Conservation (phyloP, 345 rosid genomes). For the Sisymbrium altissimum region DNA sequence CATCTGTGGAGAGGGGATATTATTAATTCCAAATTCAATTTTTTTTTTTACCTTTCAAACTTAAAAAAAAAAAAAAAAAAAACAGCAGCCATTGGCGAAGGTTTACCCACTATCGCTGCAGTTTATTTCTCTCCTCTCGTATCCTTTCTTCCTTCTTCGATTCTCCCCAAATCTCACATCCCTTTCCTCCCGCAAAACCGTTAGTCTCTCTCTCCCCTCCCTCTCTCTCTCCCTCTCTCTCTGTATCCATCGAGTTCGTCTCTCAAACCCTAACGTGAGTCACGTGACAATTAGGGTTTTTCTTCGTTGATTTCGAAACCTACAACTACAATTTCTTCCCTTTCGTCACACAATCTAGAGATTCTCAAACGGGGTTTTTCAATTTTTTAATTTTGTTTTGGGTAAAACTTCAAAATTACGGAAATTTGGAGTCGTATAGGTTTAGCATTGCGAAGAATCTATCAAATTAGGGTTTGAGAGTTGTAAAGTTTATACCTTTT, state of each 20-base stretch:
- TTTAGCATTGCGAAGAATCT: background rate
- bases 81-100: constrained; percentile 28
- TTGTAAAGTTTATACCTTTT: background rate
- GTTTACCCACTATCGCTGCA: constrained; percentile 32
- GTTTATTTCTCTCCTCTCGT: constrained; percentile 12
- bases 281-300: constrained; percentile 29
- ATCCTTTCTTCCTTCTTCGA: constrained; percentile 5
- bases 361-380: background rate
- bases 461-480: background rate
- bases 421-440: background rate
- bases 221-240: constrained; percentile 4
- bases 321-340: background rate
- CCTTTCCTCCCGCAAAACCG: background rate
- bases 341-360: no score
- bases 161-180: constrained; percentile 3
- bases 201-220: background rate
- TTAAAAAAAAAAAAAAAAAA: background rate
- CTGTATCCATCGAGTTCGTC: background rate
- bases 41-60: constrained; percentile 8
- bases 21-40: constrained; percentile 8
- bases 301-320: background rate
- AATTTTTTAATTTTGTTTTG: background rate
- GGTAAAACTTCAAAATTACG: background rate
- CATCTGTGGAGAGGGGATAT: background rate
- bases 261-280: constrained; percentile 29